Base-by-base conservation (phyloP, 2,329 filamentous ascomycete species). In the Cadophora gregata region DNA sequence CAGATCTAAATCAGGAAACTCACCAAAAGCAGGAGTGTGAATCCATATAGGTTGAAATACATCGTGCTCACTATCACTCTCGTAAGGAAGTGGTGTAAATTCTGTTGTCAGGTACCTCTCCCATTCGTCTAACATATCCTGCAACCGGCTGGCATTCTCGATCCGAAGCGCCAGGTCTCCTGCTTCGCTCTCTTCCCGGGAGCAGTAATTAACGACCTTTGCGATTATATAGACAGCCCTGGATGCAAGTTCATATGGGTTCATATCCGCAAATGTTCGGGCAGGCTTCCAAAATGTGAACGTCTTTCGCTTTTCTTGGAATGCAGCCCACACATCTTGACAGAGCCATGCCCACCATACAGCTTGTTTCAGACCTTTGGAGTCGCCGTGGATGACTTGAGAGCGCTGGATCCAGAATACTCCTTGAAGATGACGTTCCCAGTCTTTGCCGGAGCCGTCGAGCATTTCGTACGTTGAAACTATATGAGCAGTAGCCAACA, bases 401-500 rank as follows among this genome's bases (percentile, higher is more conserved):
- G 83, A 86, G n/a, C 86, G 79, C 65, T 89, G 84, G 19, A 90
- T 89, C 84, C 87, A 89, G 69, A 89, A 90, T 0, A 89, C 86
- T 0, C 87, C 87, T 72, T 88, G 85, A 0, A 90, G 78, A 72
- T 90, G 87, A 2, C 85, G 79, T 67, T 89, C 85, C 87, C 88
- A 90, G 53, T 81, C 82, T 27, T 75, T 84, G 75, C 75, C 72
- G 6, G 83, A 82, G 3, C 82, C 84, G 62, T 88, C 85, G n/a
- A 89, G 82, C 87, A 90, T 90, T 75, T 90, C 87, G 69, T 89
- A 90, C 0, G 85, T 86, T 14, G 85, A 88, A 33, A 90, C 85
- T 19, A 89, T 80, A 0, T 89, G 77, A 0, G 86, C 83, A 0
- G 86, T 90, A 0, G 85, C 83, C 31, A 88, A 80, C 0, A 90